A percentile compares a stretch with the other conserved stretches of the same genome.
Conservation (phyloP, 176 grass and related monocot species). For the Olyra latifolia region DNA sequence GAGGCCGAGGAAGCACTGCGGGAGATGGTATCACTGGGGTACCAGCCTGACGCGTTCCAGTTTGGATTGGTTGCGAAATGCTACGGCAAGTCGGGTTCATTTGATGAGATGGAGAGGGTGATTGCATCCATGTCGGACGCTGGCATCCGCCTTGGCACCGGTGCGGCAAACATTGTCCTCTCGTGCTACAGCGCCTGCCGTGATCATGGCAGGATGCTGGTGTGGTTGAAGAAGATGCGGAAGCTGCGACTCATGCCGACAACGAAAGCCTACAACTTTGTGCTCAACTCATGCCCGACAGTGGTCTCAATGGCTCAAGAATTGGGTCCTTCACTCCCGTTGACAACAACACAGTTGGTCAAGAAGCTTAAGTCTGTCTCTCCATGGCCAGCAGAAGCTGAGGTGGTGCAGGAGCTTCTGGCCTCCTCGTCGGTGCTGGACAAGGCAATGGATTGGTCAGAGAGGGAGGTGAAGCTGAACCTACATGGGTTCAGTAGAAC, state of each 20-base stretch:
- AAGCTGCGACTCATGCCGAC: slow-evolving; percentile 37
- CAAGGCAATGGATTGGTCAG: slow-evolving; percentile 62
- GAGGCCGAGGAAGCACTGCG: slow-evolving; percentile 67
- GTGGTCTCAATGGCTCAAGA: slow-evolving; percentile 39
- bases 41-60: slow-evolving; percentile 57
- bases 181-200: slow-evolving; percentile 71
- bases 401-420: slow-evolving; percentile 64
- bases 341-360: slow-evolving; percentile 42
- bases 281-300: slow-evolving; percentile 60
- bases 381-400: slow-evolving; percentile 42
- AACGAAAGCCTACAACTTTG: slow-evolving; percentile 53
- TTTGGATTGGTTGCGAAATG: slow-evolving; percentile 65
- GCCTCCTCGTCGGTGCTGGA: slow-evolving; percentile 43
- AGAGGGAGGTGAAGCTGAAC: slow-evolving; percentile 76
- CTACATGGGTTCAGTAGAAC: slow-evolving; percentile 70
- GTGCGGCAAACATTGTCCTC: slow-evolving; percentile 65
- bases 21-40: slow-evolving; percentile 56
- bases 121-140: slow-evolving; percentile 63
- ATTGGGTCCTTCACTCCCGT: slow-evolving; percentile 39
- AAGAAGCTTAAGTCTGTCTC: slow-evolving; percentile 47
- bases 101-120: slow-evolving; percentile 67
- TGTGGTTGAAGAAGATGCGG: slow-evolving; percentile 63
- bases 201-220: slow-evolving; percentile 48
- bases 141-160: slow-evolving; percentile 52
- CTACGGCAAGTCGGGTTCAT: slow-evolving; percentile 56